Base-by-base conservation (phyloP, 768 basidiomycete species). In the Leccinum ochraceum region DNA sequence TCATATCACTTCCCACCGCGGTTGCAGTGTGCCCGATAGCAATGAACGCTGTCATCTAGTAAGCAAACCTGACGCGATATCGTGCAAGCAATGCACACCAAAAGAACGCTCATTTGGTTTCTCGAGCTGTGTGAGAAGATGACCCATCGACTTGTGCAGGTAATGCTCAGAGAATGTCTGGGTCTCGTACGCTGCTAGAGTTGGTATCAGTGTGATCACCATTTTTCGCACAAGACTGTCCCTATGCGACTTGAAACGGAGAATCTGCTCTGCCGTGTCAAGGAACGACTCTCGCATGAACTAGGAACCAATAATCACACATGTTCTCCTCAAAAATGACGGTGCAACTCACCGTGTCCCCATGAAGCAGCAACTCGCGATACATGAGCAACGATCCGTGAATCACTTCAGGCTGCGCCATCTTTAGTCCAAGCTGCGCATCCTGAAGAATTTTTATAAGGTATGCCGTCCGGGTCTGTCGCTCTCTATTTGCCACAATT, bases 1-100 rank as follows among this genome's bases (percentile, higher is more conserved):
- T 94, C 92, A 98, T 97, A 62, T 96, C 94, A 63, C 94, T 91
- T 51, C 88, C 88, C 22, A 98, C 92, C 53, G 92, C 90, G 48
- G 86, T 86, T 2, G 97, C 94, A 54, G 96, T 92, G 68, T 97
- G 94, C 0, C 97, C 97, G 63, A 99, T 95, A 2, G 97, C 95
- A 66, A 95, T 88, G 72, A 98, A 98, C 3, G 95, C 95, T 94
- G 62, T 6, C 14, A 44, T 51, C 26, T 17, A 17, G 14, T 65
- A 36, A 63, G 56, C 10, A 57, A 55, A 22, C 24, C 8, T 17
- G 46, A 57, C 13, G 32, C 11, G 51, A 53, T 10, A 14, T 56
- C 57, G 61, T 65, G 63, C 63, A 68, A 67, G 51, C 20, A 53
- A 32, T 50, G 17, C 50, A 17, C 68, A 95, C 95, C 92, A 65